phyloP scores from a whole-genome alignment of 1,139 yeast species.

The Protomyces pachydermus region DNA sequence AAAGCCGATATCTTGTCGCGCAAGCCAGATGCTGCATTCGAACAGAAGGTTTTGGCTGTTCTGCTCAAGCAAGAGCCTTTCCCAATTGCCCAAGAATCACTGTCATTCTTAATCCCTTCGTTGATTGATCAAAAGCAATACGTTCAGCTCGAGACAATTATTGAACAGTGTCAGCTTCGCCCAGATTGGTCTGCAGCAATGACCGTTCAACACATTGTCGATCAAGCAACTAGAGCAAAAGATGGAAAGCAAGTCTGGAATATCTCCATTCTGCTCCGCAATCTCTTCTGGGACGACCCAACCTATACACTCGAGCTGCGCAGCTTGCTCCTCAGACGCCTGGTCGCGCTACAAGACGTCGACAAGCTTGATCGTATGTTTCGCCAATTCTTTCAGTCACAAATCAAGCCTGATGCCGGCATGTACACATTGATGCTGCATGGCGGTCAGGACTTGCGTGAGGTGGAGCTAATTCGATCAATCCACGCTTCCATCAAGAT shows the following conservation, averaged over 20 bases:
- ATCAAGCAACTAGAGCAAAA: conserved; percentile 1
- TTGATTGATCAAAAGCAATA: conserved; percentile 10
- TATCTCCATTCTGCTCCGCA: conserved; percentile 5
- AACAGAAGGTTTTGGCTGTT: not conserved
- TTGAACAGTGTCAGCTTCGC: not conserved
- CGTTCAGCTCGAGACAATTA: conserved; percentile 4
- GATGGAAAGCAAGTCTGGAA: conserved; percentile 16
- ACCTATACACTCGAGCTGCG: conserved; percentile 3
- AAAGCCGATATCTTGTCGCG: conserved; percentile 2
- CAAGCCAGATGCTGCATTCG: conserved; percentile 1
- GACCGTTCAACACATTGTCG: conserved; percentile 1
- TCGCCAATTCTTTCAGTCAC: conserved; percentile 10
- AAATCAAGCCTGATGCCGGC: conserved; percentile 15
- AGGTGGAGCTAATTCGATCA: conserved; percentile 1
- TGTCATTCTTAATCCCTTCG: conserved; percentile 7
- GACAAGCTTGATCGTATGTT: conserved; percentile 13
- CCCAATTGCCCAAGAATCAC: conserved; percentile 12
- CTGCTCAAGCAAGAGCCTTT: conserved; percentile 11
- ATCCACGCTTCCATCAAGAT: conserved; percentile 18
- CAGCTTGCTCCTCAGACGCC: not conserved
- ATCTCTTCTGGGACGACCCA: conserved; percentile 22
- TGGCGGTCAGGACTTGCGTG: conserved; percentile 7
- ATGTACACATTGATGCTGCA: conserved; percentile 22
- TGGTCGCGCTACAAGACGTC: conserved; percentile 7
- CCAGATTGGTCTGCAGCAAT: not conserved